Evolutionary conservation across 2,329 filamentous ascomycete species (phyloP), one percentile per base, ranked within the genome.

Genomic region (Neonectria coccinea): DNA sequence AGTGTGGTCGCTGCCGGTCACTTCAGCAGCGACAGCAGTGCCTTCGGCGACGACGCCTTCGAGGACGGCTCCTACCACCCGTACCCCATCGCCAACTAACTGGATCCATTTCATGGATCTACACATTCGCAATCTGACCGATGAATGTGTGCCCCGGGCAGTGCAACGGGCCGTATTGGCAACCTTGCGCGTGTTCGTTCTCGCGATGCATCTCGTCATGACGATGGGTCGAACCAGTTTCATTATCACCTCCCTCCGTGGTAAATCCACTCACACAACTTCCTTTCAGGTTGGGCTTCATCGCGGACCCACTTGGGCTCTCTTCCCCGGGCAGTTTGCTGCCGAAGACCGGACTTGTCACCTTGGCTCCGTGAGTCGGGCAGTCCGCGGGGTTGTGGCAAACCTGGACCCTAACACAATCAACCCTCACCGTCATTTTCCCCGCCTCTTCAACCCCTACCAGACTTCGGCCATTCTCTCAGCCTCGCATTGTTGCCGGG

Each of bases 31-130:
- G 73, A 74, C 61, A 74, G 73, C 71, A 73, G 72, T 58, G 66
- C 68, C 54, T 74, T 73, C 62, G 73, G 76, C 47, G 75, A 78
- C 41, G 73, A 74, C 58, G 64, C 61, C 33, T 77, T 72, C 54
- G 76, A 79, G 58, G 77, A 79, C 64, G 78, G 78, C 47, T 71
- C 76, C 64, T 80, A 80, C 67, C 77, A 78, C 62, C 55, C 75
- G n/a, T 75, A 74, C 59, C 78, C 78, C 52, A 76, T 80, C 59
- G 59, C 67, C 51, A 75, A 74, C 65, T 76, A 73, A 60, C 36
- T 20, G 31, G 59, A n/a, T 61, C 42, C 47, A 29, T 48, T 65
- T 62, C 45, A 52, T 64, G 55, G 69, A 67, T 54, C 59, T 63
- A 48, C 47, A 59, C 36, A 10, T 18, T 53, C 56, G 47, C 47